phyloP scores from a whole-genome alignment of 202 grass and related monocot species.

The Musa balbisiana region DNA sequence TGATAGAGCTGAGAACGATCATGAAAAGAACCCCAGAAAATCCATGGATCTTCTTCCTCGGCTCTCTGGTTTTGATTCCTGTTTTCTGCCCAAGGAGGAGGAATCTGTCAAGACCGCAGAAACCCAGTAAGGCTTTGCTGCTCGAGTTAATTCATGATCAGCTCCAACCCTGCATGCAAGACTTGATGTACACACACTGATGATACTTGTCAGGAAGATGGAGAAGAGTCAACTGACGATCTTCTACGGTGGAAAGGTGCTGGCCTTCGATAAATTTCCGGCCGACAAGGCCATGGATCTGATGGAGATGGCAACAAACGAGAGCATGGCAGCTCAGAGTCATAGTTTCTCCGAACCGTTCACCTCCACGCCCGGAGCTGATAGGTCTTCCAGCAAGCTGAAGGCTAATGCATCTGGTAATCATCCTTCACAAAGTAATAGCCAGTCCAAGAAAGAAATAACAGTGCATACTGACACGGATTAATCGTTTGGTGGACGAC shows the following conservation, averaged over 20 bases:
- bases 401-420: background rate
- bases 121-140: background rate
- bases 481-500: background rate
- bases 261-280: conserved; percentile 71
- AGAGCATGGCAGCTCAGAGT: background rate
- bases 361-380: background rate
- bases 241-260: conserved; percentile 58
- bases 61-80: background rate
- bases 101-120: background rate
- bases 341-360: background rate
- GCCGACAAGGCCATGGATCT: conserved; percentile 70
- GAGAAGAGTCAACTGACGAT: conserved; percentile 53
- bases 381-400: background rate
- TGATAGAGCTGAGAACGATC: background rate
- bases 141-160: background rate
- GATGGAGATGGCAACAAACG: conserved; percentile 46
- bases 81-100: background rate
- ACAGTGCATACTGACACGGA: too few species aligned
- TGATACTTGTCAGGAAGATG: conserved; percentile 31
- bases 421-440: background rate
- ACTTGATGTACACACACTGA: too few species aligned
- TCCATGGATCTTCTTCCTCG: conserved; percentile 34
- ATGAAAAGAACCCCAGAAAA: background rate
- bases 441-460: too few species aligned
- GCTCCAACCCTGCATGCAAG: background rate